A percentile compares a stretch with the other conserved stretches of the same genome.
These are phyloP conservation scores for Saturnispora zaruensis DNA, from an alignment of 805 yeast genomes.

Conservation along the genomic window DNA sequence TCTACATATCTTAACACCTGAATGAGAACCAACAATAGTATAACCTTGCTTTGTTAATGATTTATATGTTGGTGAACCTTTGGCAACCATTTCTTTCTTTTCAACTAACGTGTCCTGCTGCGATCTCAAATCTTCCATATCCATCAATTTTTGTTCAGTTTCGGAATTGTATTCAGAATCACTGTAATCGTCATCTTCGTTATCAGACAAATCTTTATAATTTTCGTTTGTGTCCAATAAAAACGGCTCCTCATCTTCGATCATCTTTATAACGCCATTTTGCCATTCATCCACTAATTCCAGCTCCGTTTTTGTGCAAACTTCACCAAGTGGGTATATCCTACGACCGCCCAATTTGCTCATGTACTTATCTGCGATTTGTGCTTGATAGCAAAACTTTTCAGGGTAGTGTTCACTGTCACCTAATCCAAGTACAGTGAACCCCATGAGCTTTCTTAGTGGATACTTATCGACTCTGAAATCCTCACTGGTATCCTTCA, in stretches of 20 bases:
- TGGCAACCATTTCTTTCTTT: slow-evolving; percentile 80
- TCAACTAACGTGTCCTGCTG: slow-evolving; percentile 18
- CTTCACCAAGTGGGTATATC: slow-evolving; percentile 72
- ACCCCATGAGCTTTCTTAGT: slow-evolving; percentile 59
- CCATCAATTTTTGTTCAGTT: slow-evolving; percentile 39
- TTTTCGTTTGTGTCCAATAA: slow-evolving; percentile 46
- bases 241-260: slow-evolving; percentile 61
- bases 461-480: slow-evolving; percentile 83
- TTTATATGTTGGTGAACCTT: slow-evolving; percentile 80
- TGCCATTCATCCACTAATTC: slow-evolving; percentile 58
- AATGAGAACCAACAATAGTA: slow-evolving; percentile 86
- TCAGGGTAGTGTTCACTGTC: slow-evolving; percentile 76
- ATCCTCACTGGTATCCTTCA: slow-evolving; percentile 75
- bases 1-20: slow-evolving; percentile 91
- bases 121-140: slow-evolving; percentile 58
- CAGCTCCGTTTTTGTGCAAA: slow-evolving; percentile 69
- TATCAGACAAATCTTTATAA: slow-evolving; percentile 11
- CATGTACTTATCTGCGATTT: slow-evolving; percentile 60
- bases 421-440: slow-evolving; percentile 80
- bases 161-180: slow-evolving; percentile 13
- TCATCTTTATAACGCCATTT: slow-evolving; percentile 45
- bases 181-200: slow-evolving; percentile 13
- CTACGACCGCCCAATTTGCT: slow-evolving; percentile 83
- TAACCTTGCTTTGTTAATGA: slow-evolving; percentile 90
- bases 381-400: slow-evolving; percentile 82